Conservation (phyloP, 768 basidiomycete species). For the Pisolithus tinctorius region DNA sequence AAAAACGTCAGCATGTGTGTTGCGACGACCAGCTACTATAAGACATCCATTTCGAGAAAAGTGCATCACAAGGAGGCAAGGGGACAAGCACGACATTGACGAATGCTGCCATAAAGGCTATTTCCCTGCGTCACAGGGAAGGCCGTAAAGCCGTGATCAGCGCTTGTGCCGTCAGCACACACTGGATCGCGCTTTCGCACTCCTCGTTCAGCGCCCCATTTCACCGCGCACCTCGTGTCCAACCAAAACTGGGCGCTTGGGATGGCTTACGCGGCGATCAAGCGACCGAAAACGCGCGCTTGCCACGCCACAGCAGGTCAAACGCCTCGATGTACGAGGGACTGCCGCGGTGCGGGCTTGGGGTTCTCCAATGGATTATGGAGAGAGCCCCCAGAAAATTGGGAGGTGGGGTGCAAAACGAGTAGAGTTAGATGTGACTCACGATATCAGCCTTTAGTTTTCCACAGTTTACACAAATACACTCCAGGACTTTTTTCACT, state of each 20-base stretch:
- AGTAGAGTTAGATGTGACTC: slow-evolving; percentile 80
- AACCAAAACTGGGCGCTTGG: slow-evolving; percentile 67
- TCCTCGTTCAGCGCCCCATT: slow-evolving; percentile 98
- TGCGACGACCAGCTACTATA: slow-evolving; percentile 31
- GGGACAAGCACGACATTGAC: slow-evolving; percentile 41
- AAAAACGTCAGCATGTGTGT: slow-evolving; percentile 56
- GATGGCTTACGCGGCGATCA: slow-evolving; percentile 79
- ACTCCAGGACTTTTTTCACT: slow-evolving; percentile 99
- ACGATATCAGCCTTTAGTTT: slow-evolving; percentile 96
- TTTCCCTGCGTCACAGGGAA: slow-evolving; percentile 68
- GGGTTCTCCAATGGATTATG: slow-evolving; percentile 83
- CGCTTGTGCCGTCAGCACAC: slow-evolving; percentile 20
- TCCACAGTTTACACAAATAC: slow-evolving; percentile 97
- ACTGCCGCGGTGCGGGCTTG: slow-evolving; percentile 81
- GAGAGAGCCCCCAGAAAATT: slow-evolving; percentile 99
- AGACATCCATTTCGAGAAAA: slow-evolving; percentile 12
- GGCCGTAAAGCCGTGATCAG: slow-evolving; percentile 29
- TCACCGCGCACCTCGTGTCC: slow-evolving; percentile 90
- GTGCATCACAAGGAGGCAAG: slow-evolving; percentile 56
- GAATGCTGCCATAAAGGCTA: slow-evolving; percentile 57
- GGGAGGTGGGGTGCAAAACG: slow-evolving; percentile 90
- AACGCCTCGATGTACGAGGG: slow-evolving; percentile 76
- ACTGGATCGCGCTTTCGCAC: slow-evolving; percentile 45
- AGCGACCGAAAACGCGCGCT: slow-evolving; percentile 90
- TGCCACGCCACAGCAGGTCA: slow-evolving; percentile 70